phyloP scores from a whole-genome alignment of 1,284 basidiomycete species.

The Stygiomarasmius scandens region DNA sequence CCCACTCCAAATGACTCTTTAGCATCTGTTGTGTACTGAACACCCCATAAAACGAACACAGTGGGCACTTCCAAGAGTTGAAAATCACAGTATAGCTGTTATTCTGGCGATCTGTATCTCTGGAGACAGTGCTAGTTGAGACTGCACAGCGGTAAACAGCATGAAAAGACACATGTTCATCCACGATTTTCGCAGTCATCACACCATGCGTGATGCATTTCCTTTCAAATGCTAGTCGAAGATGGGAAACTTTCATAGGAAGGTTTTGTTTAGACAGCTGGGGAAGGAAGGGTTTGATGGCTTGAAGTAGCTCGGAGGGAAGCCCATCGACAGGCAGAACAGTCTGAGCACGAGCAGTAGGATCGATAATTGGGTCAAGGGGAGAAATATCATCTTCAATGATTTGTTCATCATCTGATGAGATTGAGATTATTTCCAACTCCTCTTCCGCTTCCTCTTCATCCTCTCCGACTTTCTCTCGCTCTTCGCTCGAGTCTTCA shows the following conservation, averaged over 20 bases:
- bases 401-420: background rate
- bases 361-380: too few relatives aligned
- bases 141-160: background rate
- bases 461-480: too few relatives aligned
- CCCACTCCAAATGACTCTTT: slow-evolving; percentile 53
- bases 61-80: slow-evolving; percentile 55
- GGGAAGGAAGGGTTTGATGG: slow-evolving; percentile 7
- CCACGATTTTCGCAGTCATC: background rate
- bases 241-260: slow-evolving; percentile 14
- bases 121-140: background rate
- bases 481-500: background rate
- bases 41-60: slow-evolving; percentile 55
- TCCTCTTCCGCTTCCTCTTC: background rate
- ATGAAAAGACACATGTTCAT: slow-evolving; percentile 1
- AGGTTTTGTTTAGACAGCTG: slow-evolving; percentile 3
- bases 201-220: slow-evolving; percentile 1
- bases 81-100: slow-evolving; percentile 7
- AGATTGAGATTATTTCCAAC: background rate
- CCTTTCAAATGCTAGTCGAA: slow-evolving; percentile 9
- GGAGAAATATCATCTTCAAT: background rate
- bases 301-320: background rate
- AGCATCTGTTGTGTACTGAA: slow-evolving; percentile 55
- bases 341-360: too few relatives aligned
- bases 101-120: background rate
- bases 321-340: background rate